Conservation (phyloP, 2,329 filamentous ascomycete genomes). For the Macrophomina tecta region DNA sequence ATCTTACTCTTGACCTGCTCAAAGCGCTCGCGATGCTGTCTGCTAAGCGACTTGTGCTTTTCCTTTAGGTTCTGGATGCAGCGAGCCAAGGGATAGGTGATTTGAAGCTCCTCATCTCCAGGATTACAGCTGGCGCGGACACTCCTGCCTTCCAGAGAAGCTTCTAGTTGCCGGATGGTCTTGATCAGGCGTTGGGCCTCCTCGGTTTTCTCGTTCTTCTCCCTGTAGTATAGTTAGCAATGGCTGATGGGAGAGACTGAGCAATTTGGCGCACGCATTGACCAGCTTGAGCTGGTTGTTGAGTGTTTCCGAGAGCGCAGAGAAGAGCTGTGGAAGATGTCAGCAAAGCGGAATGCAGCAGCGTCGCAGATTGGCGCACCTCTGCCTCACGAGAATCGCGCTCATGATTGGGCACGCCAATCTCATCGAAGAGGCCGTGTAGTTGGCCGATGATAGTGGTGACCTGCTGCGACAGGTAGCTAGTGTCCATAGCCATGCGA, state of each 20-base stretch:
- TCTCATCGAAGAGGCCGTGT: slow-evolving; percentile 95
- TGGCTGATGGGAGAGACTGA: slow-evolving; percentile 9
- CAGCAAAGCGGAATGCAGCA: slow-evolving; percentile 29
- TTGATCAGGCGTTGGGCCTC: slow-evolving; percentile 86
- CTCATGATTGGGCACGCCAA: slow-evolving; percentile 92
- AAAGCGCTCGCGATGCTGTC: slow-evolving; percentile 86
- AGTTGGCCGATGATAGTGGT: slow-evolving; percentile 91
- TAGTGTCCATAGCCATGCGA: slow-evolving; percentile 74
- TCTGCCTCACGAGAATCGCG: slow-evolving; percentile 88
- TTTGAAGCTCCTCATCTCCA: slow-evolving; percentile 70
- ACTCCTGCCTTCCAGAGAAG: slow-evolving; percentile 79
- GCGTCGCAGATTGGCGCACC: slow-evolving; percentile 58
- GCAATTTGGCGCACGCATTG: slow-evolving; percentile 60
- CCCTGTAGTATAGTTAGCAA: slow-evolving; percentile 51
- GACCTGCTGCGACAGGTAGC: slow-evolving; percentile 93
- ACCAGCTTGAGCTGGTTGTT: slow-evolving; percentile 88
- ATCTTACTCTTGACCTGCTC: slow-evolving; percentile 90
- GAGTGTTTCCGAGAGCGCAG: slow-evolving; percentile 87
- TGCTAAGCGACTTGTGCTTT: slow-evolving; percentile 80
- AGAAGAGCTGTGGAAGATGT: slow-evolving; percentile 71
- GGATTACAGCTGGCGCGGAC: slow-evolving; percentile 69
- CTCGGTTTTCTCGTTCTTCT: slow-evolving; percentile 90
- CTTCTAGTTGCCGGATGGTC: slow-evolving; percentile 91
- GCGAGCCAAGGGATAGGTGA: slow-evolving; percentile 81
- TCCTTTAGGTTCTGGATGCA: slow-evolving; percentile 85